Evolutionary conservation across 768 basidiomycete genomes (phyloP).

Genomic region (Lyophyllum decastes): DNA sequence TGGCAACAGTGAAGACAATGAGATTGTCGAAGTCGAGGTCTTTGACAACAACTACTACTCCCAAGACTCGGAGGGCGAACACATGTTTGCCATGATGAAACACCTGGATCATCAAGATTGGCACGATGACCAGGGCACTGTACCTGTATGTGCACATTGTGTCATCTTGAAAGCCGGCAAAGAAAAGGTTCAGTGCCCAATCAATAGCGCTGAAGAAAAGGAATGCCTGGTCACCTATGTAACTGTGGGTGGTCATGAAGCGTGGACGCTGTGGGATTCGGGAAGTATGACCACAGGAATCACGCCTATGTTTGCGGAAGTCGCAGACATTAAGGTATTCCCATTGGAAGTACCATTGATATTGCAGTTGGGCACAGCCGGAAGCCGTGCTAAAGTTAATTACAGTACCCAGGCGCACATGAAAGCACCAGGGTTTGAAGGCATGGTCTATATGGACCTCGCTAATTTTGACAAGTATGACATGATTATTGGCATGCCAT

Average conservation of each 20-base stretch:
- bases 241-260: not conserved
- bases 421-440: conserved; percentile 1
- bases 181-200: not conserved
- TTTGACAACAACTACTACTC: not conserved
- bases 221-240: not conserved
- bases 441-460: conserved; percentile 28
- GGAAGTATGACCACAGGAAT: conserved; percentile 22
- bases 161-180: not conserved
- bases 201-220: not conserved
- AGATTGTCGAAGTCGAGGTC: not conserved
- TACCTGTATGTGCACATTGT: not conserved
- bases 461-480: conserved; percentile 37
- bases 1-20: not conserved
- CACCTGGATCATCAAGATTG: not conserved
- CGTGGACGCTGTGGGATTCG: conserved; percentile 19
- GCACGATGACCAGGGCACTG: not conserved
- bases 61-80: not conserved
- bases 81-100: not conserved
- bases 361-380: conserved; percentile 12
- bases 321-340: conserved; percentile 10
- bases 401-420: conserved; percentile 23
- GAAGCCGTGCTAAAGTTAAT: conserved; percentile 29
- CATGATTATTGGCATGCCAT: conserved; percentile 35
- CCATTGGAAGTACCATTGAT: conserved; percentile 14
- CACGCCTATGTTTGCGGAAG: conserved; percentile 14